Evolutionary conservation across 2,329 filamentous ascomycete genomes (phyloP), one percentile per base, ranked within the genome.

Genomic region (Arthroderma uncinatum): DNA sequence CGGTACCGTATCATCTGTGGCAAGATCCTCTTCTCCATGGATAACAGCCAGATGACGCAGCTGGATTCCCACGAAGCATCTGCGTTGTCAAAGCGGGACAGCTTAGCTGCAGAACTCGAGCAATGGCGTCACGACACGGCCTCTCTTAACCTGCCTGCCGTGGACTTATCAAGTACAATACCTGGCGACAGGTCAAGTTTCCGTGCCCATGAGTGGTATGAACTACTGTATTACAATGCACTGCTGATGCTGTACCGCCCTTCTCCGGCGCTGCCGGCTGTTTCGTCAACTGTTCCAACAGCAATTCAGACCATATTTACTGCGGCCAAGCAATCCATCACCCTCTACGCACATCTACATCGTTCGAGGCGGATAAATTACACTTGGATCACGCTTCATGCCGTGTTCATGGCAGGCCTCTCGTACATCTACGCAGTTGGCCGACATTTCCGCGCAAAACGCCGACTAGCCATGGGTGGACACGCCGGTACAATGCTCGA

Each of bases 351-450:
- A 0, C 70, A 68, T 16, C 62, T 79, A 0, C 74, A 77, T 53
- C 70, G 71, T 5, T 74, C 72, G 0, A 67, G 74, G 3, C 73
- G 72, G 48, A 73, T 78, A 57, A 78, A 78, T 61, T 78, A 60
- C 40, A 60, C 59, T 73, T 79, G 76, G 75, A 73, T 78, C 25
- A 76, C 76, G 0, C 69, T 78, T 57, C 76, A 79, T 53, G 69
- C 73, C 0, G 69, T 78, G 1, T 79, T 79, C 61, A 71, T 77
- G 57, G 75, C 75, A 0, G 76, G 76, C 0, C 59, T 76, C 0
- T 73, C 73, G 0, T 77, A 75, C 53, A 69, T 77, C 2, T 77
- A 76, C 66, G 72, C 73, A 0, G 58, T 75, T 0, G 66, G 72
- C 0, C 67, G 71, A 1, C 74, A 76, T 55, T 69, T 76, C 33